Evolutionary conservation across 495 filamentous ascomycete genomes (phyloP).

Genomic region (Penicillium parvum): DNA sequence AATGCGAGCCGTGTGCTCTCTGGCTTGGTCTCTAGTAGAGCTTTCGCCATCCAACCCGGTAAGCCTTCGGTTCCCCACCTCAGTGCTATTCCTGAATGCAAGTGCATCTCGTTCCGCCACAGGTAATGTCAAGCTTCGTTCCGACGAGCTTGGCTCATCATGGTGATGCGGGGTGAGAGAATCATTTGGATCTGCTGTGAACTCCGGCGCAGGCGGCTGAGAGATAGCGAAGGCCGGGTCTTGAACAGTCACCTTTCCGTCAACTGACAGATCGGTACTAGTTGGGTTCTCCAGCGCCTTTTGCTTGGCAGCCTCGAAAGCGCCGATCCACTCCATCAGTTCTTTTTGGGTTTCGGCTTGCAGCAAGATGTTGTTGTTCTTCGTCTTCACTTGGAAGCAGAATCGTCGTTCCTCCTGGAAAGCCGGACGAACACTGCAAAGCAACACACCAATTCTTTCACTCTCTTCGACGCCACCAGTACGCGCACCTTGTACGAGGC

Average conservation of each 20-base stretch:
- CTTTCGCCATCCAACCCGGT: constrained; percentile 48
- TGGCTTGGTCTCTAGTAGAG: constrained; percentile 57
- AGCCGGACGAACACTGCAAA: constrained; percentile 87
- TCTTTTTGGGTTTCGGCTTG: constrained; percentile 91
- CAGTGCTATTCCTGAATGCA: constrained; percentile 64
- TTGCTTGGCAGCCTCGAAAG: constrained; percentile 90
- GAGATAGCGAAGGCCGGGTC: constrained; percentile 93
- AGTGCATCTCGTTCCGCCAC: constrained; percentile 58
- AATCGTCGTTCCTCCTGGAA: constrained; percentile 91
- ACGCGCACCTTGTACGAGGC: constrained; percentile 80
- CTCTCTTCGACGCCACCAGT: constrained; percentile 89
- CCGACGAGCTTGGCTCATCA: constrained; percentile 50
- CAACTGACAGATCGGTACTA: constrained; percentile 56
- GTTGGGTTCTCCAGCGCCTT: constrained; percentile 77
- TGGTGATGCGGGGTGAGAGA: constrained; percentile 55
- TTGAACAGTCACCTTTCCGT: constrained; percentile 49
- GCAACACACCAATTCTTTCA: constrained; percentile 89
- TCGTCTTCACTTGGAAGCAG: constrained; percentile 98
- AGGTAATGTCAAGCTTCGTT: constrained; percentile 62
- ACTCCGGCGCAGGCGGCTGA: constrained; percentile 80
- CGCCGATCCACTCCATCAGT: constrained; percentile 84
- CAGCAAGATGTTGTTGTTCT: constrained; percentile 81
- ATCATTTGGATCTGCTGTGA: constrained; percentile 72
- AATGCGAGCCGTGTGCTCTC: constrained; percentile 78
- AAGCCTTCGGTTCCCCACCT: constrained; percentile 52